These are phyloP conservation scores for Euryodendron excelsum DNA, from an alignment of 148 eudicot species.

Conservation along the genomic window DNA sequence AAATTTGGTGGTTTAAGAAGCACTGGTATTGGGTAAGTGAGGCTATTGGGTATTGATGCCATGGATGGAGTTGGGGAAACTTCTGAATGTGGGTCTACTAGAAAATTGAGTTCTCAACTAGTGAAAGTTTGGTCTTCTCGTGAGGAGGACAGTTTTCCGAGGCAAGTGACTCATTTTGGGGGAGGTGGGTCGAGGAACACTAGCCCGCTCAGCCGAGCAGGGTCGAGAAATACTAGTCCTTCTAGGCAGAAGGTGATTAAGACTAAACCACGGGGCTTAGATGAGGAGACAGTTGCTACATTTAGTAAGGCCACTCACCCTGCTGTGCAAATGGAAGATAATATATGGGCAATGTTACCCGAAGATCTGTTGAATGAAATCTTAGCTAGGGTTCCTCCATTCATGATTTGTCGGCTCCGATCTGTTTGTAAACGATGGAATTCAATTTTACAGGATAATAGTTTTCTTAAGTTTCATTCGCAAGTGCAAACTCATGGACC, in stretches of 20 bases:
- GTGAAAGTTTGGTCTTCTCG: not conserved
- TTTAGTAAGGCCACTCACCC: conserved; percentile 50
- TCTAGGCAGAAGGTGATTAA: conserved; percentile 72
- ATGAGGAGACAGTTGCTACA: conserved; percentile 67
- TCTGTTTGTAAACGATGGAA: conserved; percentile 95
- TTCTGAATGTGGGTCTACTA: conserved; percentile 33
- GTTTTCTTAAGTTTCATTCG: conserved; percentile 83
- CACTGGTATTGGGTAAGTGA: not conserved
- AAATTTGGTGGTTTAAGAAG: too few relatives aligned
- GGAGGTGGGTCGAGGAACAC: conserved; percentile 60
- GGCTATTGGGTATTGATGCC: conserved; percentile 1
- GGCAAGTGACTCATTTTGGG: conserved; percentile 39
- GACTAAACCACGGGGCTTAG: conserved; percentile 86
- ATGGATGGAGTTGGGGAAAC: conserved; percentile 53
- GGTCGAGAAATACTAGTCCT: conserved; percentile 80
- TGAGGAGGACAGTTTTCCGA: conserved; percentile 33
- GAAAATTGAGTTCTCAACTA: conserved; percentile 25
- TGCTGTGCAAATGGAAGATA: conserved; percentile 91
- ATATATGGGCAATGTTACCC: conserved; percentile 93
- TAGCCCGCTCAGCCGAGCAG: conserved; percentile 36
- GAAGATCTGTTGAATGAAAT: conserved; percentile 90
- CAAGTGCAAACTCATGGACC: conserved; percentile 96
- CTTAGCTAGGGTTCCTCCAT: conserved; percentile 87
- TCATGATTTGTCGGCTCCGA: conserved; percentile 83
- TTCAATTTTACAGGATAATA: conserved; percentile 71